Evolutionary conservation across 768 basidiomycete species (phyloP), one percentile per base, ranked within the genome.

Genomic region (Termitomyces sp.): DNA sequence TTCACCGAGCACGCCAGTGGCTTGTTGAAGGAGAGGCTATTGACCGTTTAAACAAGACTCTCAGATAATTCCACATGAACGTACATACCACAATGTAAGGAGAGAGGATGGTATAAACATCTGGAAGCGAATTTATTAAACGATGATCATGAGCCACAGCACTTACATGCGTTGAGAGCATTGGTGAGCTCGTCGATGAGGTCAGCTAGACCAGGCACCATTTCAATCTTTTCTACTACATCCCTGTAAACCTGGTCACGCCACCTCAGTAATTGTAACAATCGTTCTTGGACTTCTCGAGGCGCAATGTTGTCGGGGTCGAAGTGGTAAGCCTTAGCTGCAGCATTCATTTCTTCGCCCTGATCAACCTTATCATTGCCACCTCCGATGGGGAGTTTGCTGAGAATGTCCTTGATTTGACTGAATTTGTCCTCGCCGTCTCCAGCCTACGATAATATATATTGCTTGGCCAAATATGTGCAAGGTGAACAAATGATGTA

Each of bases 21-120:
- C 81, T 61, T 84, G 79, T 50, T 78, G 74, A 24, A 88, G 72
- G 55, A 88, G 76, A 10, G 87, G 87, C 82, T 88, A 26, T 36
- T 12, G 14, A 0, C 65, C 34, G 14, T 48, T 48, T 36, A 27
- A 26, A 47, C 10, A 41, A 24, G 10, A 16, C 8, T 26, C 9
- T 36, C 12, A 7, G 24, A 54, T 13, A 14, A 34, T 16, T 46
- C 14, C 16, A 37, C 18, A 26, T 10, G 12, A 12, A n/a, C 10
- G 5, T 24, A 67, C 76, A 22, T 64, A 84, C 84, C 58, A 76
- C 73, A n/a, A 86, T 64, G 61, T 81, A 88, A 13, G 88, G 86
- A 26, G 87, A 85, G 39, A 88, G 69, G 32, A 87, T 74, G 12
- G 85, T 85, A 66, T 85, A 87, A 26, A 88, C 80, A 62, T 81